Base-by-base conservation (phyloP, 306 rosid species). In the Vicia villosa region DNA sequence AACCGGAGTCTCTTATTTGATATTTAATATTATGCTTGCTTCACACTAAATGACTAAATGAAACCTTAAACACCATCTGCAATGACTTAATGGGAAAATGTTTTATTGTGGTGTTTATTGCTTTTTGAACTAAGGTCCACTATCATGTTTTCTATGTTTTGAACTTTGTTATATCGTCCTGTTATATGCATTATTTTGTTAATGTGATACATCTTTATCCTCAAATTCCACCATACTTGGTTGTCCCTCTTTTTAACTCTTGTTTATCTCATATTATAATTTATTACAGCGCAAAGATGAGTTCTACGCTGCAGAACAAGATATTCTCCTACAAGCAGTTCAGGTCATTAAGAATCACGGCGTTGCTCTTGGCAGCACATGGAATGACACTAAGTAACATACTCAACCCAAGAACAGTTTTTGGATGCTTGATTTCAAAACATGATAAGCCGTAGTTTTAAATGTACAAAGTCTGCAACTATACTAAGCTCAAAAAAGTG, bases 301-400 rank as follows among this genome's bases (percentile, higher is more conserved):
- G 74, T 28, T 81, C 4, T 78, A 71, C 82, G 68, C 90, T 1
- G 87, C 91, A n/a, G 83, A 93, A 72, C 91, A 90, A 80, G 97
- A 93, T 7, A 83, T 88, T 74, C 91, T 93, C 41, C 81, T 93
- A 55, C 85, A 30, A 70, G 77, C 96, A 22, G 86, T 79, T 77
- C 83, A 83, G 72, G 85, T 86, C 63, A 86, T 90, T 17, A 85
- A 85, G 79, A 80, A 66, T 63, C 86, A 85, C n/a, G 98, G 92
- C 36, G 85, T 84, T 55, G 77, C 60, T 38, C 75, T 93, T 22
- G 97, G 90, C 65, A 81, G 76, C 79, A 49, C 63, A 36, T 72
- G 10, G 58, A 79, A 80, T 66, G 82, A 69, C 46, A 51, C 52
- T 19, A 40, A n/a, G 40, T 77, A 54, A 50, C 52, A 12, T 46